phyloP scores from a whole-genome alignment of 148 eudicot genomes.

The Persicaria tinctoria region DNA sequence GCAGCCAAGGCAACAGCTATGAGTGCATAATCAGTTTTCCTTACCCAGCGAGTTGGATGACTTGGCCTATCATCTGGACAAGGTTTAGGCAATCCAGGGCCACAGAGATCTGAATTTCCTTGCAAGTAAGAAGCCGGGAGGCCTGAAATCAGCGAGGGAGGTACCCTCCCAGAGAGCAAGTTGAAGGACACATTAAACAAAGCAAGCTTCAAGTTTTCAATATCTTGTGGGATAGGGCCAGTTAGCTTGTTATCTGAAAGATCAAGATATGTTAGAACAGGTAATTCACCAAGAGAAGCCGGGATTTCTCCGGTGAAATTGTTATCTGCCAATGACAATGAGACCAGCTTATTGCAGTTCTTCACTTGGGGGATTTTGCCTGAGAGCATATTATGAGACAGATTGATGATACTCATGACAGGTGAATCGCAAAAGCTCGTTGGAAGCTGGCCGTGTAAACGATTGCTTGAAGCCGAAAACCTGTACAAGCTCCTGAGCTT shows the following conservation, averaged over 20 bases:
- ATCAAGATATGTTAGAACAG: conserved; percentile 89
- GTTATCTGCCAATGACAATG: conserved; percentile 68
- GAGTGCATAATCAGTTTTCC: conserved; percentile 44
- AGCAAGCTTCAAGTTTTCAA: conserved; percentile 78
- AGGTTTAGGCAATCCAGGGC: conserved; percentile 54
- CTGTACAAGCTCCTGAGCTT: conserved; percentile 58
- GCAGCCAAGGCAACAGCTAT: conserved; percentile 39
- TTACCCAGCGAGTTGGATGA: conserved; percentile 28
- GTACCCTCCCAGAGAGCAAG: conserved; percentile 59
- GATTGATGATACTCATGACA: conserved; percentile 72
- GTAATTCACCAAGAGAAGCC: conserved; percentile 54
- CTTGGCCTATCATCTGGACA: conserved; percentile 31
- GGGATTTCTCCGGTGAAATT: conserved; percentile 64
- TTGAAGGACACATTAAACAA: conserved; percentile 80
- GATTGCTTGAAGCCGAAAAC: conserved; percentile 78
- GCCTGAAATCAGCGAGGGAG: conserved; percentile 46
- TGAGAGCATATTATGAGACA: conserved; percentile 61
- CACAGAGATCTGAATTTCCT: conserved; percentile 74
- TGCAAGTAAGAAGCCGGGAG: conserved; percentile 84
- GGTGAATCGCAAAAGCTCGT: conserved; percentile 87
- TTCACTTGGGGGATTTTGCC: conserved; percentile 61
- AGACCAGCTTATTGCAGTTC: conserved; percentile 61
- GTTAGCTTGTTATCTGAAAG: conserved; percentile 73
- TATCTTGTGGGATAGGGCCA: conserved; percentile 69
- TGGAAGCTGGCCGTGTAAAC: conserved; percentile 61